Evolutionary conservation across 306 rosid species (phyloP).

Genomic region (Benincasa hispida): DNA sequence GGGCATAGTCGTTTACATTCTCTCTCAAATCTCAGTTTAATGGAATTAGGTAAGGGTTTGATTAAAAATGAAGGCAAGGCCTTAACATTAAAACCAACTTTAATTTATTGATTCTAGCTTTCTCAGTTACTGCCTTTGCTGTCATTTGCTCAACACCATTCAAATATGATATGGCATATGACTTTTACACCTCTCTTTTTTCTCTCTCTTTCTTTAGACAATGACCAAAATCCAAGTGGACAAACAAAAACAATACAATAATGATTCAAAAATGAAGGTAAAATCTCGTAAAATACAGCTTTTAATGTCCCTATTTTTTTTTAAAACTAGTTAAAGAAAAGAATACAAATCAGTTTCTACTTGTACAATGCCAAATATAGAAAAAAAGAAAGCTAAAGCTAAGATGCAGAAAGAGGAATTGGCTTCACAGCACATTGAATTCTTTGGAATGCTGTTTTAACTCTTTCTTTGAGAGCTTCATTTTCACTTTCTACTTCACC

Average conservation of each 20-base stretch:
- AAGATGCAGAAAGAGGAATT: slow-evolving; percentile 36
- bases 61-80: neutral
- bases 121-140: neutral
- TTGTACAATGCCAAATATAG: neutral
- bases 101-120: neutral
- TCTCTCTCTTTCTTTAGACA: neutral
- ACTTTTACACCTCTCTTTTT: neutral
- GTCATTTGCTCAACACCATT: neutral
- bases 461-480: slow-evolving; percentile 84
- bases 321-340: neutral
- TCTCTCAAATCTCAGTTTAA: neutral
- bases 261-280: neutral
- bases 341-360: neutral
- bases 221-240: neutral
- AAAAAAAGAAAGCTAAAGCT: neutral
- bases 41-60: neutral
- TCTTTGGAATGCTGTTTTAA: slow-evolving; percentile 53
- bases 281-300: neutral
- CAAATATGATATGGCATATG: slow-evolving; percentile 2
- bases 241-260: neutral
- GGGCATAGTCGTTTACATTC: neutral
- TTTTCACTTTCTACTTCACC: slow-evolving; percentile 81
- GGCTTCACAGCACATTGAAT: slow-evolving; percentile 73
- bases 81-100: neutral
- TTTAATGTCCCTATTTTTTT: neutral